Evolutionary conservation across 176 grass and related monocot species (phyloP).

Genomic region (Triticum timopheevii): DNA sequence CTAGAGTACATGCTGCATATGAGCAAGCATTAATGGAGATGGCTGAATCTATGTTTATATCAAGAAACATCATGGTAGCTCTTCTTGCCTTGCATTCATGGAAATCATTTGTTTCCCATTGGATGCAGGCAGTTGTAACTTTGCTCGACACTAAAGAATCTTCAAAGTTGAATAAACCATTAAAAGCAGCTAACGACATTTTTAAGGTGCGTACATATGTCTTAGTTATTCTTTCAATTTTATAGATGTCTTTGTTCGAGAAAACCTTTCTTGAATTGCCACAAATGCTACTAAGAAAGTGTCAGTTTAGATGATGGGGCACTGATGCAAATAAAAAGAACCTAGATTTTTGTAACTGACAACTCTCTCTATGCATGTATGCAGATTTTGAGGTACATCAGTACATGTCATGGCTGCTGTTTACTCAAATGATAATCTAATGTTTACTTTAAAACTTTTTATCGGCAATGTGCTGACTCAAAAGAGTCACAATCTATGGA

Average conservation of each 20-base stretch:
- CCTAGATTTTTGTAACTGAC: not conserved
- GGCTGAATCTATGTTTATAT: constrained; percentile 74
- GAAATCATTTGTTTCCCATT: constrained; percentile 82
- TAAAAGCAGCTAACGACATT: constrained; percentile 69
- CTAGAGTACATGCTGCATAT: constrained; percentile 71
- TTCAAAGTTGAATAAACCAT: constrained; percentile 52
- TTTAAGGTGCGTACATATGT: constrained; percentile 64
- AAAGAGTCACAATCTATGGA: not conserved
- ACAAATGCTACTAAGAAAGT: not conserved
- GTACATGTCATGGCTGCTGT: not conserved
- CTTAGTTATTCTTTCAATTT: constrained; percentile 1
- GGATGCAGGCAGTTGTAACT: constrained; percentile 59
- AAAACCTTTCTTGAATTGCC: not conserved
- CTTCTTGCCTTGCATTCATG: constrained; percentile 88
- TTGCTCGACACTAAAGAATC: constrained; percentile 62
- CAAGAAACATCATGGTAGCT: constrained; percentile 81
- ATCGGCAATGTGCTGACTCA: not conserved
- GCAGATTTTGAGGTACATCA: not conserved
- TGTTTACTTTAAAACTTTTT: not conserved
- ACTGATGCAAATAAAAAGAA: not conserved
- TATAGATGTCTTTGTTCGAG: constrained; percentile 20
- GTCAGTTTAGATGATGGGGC: not conserved
- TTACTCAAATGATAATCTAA: constrained; percentile 1
- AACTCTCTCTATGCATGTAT: not conserved
- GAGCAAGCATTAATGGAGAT: constrained; percentile 77